A percentile compares a stretch with the other conserved stretches of the same genome.
Evolutionary conservation across 2,329 filamentous ascomycete species (phyloP).

Genomic region (Neurospora crassa): DNA sequence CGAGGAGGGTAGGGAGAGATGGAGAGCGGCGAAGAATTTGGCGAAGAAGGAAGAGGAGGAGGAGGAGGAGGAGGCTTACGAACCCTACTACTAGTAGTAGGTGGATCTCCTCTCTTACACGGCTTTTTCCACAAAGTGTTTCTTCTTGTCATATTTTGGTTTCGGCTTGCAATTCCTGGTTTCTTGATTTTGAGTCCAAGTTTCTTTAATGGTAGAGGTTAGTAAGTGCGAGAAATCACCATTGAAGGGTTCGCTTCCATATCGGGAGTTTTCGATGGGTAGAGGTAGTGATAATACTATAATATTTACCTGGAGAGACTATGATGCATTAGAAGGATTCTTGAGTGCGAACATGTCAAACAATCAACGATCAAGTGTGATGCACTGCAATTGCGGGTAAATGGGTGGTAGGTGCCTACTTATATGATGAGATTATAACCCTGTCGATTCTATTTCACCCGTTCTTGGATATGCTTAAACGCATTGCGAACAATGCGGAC

Average conservation of each 20-base stretch:
- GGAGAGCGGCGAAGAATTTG: background rate
- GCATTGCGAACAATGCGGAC: constrained; percentile 12
- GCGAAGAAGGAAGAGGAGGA: background rate
- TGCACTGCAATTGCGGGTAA: background rate
- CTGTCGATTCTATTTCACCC: constrained; percentile 23
- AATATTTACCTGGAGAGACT: background rate
- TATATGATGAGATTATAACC: background rate
- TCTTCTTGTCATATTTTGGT: background rate
- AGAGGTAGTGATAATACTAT: background rate
- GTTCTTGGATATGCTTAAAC: no score
- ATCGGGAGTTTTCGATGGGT: background rate
- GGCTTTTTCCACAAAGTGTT: background rate
- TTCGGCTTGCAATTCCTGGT: background rate
- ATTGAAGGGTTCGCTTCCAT: background rate
- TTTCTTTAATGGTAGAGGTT: no score
- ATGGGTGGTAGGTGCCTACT: background rate
- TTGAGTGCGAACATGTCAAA: background rate
- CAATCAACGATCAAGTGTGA: background rate
- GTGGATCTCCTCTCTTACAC: background rate
- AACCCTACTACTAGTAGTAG: background rate
- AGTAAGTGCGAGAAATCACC: background rate
- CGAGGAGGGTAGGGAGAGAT: background rate
- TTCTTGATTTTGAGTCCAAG: background rate
- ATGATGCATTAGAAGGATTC: no score
- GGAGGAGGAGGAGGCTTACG: background rate